Base-by-base conservation (phyloP, 2,329 filamentous ascomycete species). In the Cercospora sesami region DNA sequence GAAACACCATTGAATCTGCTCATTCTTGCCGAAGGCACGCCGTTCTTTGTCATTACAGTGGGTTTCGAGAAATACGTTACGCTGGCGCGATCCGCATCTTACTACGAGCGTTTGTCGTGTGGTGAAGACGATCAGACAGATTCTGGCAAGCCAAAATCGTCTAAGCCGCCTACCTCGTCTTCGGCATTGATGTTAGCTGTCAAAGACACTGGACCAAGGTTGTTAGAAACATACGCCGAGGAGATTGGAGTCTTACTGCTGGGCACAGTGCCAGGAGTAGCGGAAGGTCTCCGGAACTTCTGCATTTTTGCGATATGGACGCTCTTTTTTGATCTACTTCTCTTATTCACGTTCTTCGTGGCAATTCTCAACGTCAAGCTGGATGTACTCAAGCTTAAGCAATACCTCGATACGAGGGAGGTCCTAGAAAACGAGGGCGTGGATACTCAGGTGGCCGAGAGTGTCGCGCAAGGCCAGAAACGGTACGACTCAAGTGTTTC, bases 41-140 rank as follows among this genome's bases (percentile, higher is more conserved):
- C 95, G 0, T 99, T 99, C 82, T 82, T 99, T 67, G 95, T 99
- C n/a, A 94, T 98, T 60, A 98, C 94, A 3, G 94, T 99, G 76
- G 95, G 95, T 1, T 99, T 99, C 73, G 95, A 99, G 83, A 99
- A 99, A 85, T 94, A 96, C 68, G 99, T 98, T 77, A 91, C 94
- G 68, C 87, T 99, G 94, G 95, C 51, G 95, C 99, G 28, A 86
- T 99, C 51, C 94, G 91, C 16, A 93, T 94, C 69, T 92, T 94
- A 4, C 83, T 96, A 59, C 90, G 94, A 79, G 89, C 91, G 75
- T 90, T 90, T 68, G 74, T 72, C 33, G 75, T 76, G 14, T 78
- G 80, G 60, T 78, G 77, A 42, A 76, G 77, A 67, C 18, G n/a
- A 9, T 7, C n/a, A n/a, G 42, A 10, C 42, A 18, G 42, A 21